phyloP scores from a whole-genome alignment of 345 rosid species.

The Microthlaspi erraticum region DNA sequence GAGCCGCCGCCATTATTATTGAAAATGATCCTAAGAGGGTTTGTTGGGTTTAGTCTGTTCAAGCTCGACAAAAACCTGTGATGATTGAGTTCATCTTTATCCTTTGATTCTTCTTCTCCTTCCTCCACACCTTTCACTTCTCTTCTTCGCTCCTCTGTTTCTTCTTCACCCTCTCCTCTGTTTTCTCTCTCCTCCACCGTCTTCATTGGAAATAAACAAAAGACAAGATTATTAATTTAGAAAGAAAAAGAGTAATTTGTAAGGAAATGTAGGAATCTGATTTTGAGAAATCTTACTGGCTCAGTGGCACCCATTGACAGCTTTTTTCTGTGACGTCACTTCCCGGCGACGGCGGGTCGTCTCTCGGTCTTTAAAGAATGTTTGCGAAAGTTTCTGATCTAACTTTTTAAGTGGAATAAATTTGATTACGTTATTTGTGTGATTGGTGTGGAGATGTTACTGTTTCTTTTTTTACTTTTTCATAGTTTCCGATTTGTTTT shows the following conservation, averaged over 20 bases:
- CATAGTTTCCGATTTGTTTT: not conserved
- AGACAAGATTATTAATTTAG: not conserved
- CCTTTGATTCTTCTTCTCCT: constrained; percentile 50
- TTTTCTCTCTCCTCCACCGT: constrained; percentile 57
- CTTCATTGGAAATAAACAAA: constrained; percentile 1
- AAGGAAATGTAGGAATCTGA: not conserved
- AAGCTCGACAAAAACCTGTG: constrained; percentile 55
- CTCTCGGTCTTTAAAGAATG: constrained; percentile 33
- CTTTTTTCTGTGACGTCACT: constrained; percentile 44
- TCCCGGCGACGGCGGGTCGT: constrained; percentile 48
- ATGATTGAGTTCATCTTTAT: constrained; percentile 39
- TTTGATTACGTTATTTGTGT: constrained; percentile 33
- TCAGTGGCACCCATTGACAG: constrained; percentile 60
- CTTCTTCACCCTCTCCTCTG: constrained; percentile 34
- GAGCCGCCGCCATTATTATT: constrained; percentile 41
- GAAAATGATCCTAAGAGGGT: constrained; percentile 73
- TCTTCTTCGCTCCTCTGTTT: constrained; percentile 37
- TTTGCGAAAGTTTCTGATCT: constrained; percentile 34
- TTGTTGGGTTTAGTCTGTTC: constrained; percentile 75
- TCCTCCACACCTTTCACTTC: constrained; percentile 51
- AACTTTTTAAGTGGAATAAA: not conserved
- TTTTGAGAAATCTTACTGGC: constrained; percentile 45
- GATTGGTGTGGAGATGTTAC: constrained; percentile 37
- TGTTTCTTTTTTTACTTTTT: constrained; percentile 17
- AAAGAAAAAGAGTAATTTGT: not conserved